phyloP scores from a whole-genome alignment of 1,284 basidiomycete genomes.

The Ceratobasidium sp. region DNA sequence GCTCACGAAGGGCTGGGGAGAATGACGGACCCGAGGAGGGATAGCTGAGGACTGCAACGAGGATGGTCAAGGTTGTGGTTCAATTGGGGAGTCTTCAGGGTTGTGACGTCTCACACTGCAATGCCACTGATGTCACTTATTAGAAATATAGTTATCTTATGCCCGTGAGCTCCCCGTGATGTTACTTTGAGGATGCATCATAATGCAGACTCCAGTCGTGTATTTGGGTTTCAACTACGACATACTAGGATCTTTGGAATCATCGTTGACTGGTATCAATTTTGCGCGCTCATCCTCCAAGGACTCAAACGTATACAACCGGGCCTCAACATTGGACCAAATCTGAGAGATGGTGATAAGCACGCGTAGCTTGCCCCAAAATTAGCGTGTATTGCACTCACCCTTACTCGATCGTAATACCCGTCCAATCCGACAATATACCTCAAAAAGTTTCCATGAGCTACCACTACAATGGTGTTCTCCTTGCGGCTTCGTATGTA shows the following conservation, averaged over 20 bases:
- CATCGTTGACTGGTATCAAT: slow-evolving; percentile 20
- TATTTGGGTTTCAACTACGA: neutral
- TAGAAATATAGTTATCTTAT: too few species aligned
- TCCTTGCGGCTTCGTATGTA: slow-evolving; percentile 14
- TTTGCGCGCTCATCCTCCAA: slow-evolving; percentile 31
- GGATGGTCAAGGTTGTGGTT: too few species aligned
- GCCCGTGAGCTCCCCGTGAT: too few species aligned
- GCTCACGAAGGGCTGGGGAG: too few species aligned
- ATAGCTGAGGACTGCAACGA: too few species aligned
- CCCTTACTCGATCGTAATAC: slow-evolving; percentile 30
- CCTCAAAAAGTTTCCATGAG: slow-evolving; percentile 31
- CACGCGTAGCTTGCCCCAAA: too few species aligned
- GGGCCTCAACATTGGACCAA: slow-evolving; percentile 36
- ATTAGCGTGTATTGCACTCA: neutral
- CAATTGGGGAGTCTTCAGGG: too few species aligned
- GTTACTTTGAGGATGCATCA: too few species aligned
- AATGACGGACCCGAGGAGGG: too few species aligned
- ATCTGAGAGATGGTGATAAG: slow-evolving; percentile 8
- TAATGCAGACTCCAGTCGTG: too few species aligned
- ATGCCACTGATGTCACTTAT: too few species aligned
- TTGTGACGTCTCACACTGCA: too few species aligned
- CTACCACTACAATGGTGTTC: slow-evolving; percentile 23
- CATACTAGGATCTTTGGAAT: slow-evolving; percentile 6
- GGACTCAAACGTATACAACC: slow-evolving; percentile 27
- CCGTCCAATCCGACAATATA: slow-evolving; percentile 34